A percentile compares a stretch with the other conserved stretches of the same genome.
Evolutionary conservation across 2,329 filamentous ascomycete species (phyloP).

Genomic region (Botrytis cinerea): DNA sequence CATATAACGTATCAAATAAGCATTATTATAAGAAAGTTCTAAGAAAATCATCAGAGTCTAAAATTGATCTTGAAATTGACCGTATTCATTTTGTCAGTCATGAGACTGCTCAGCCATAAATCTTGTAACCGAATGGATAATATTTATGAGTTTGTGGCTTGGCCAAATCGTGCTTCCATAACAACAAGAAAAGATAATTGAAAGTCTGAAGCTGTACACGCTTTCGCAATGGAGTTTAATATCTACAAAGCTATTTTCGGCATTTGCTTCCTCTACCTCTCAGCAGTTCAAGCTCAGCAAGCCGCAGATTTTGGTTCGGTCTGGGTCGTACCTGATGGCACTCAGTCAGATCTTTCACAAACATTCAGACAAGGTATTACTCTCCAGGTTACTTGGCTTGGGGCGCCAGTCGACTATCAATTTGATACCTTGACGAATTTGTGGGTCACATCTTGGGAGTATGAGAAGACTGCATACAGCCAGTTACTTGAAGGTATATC

Average conservation of each 20-base stretch:
- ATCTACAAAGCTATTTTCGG: not conserved
- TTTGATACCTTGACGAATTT: not conserved
- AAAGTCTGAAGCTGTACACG: not conserved
- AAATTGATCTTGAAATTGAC: not conserved
- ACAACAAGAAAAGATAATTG: not conserved
- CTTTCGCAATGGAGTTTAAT: not conserved
- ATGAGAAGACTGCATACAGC: not conserved
- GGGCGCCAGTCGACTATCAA: not conserved
- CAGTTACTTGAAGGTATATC: not conserved
- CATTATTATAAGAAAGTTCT: not conserved
- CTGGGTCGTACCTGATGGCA: not conserved
- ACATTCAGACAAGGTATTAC: not conserved
- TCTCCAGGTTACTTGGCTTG: not conserved
- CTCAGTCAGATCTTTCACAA: not conserved
- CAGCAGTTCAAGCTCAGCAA: not conserved
- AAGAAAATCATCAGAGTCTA: not conserved
- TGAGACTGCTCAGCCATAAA: not conserved
- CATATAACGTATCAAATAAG: not conserved
- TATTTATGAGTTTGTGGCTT: not conserved
- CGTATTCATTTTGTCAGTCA: not conserved
- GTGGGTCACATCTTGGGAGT: not conserved
- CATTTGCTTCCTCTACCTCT: not conserved
- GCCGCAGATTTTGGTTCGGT: not conserved
- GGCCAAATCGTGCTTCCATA: not conserved
- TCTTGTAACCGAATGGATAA: not conserved